These are phyloP conservation scores for Gardenia jasminoides DNA, from an alignment of 257 asterid genomes.

Conservation along the genomic window DNA sequence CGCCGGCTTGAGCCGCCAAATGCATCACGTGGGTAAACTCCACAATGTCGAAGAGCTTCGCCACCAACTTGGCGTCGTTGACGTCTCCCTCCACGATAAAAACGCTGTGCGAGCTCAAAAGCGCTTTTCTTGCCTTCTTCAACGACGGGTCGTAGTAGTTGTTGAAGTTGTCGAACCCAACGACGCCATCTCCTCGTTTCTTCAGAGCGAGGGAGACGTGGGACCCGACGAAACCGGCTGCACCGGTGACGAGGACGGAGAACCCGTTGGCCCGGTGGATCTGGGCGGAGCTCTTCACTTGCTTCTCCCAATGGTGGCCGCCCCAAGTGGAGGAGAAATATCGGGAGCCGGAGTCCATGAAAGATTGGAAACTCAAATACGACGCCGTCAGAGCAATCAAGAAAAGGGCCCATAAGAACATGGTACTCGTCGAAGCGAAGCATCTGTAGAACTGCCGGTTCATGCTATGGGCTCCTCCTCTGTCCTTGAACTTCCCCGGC, in stretches of 20 bases:
- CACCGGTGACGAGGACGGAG: slow-evolving; percentile 80
- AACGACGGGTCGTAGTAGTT: slow-evolving; percentile 55
- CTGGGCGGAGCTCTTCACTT: slow-evolving; percentile 52
- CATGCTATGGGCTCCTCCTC: slow-evolving; percentile 37
- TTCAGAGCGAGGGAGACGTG: slow-evolving; percentile 67
- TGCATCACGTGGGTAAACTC: slow-evolving; percentile 73
- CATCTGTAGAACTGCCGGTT: slow-evolving; percentile 66
- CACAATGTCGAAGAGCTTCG: slow-evolving; percentile 53
- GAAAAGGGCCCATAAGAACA: slow-evolving; percentile 76
- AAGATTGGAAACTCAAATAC: slow-evolving; percentile 64
- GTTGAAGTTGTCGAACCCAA: slow-evolving; percentile 74
- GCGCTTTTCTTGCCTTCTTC: slow-evolving; percentile 41
- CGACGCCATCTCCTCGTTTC: slow-evolving; percentile 88
- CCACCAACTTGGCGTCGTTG: slow-evolving; percentile 52
- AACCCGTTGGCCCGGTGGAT: slow-evolving; percentile 56
- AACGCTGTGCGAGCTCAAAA: slow-evolving; percentile 28
- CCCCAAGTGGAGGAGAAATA: slow-evolving; percentile 66
- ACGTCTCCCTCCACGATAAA: slow-evolving; percentile 60
- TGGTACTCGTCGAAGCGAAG: slow-evolving; percentile 71
- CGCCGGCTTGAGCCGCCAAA: slow-evolving; percentile 88
- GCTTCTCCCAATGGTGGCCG: slow-evolving; percentile 58
- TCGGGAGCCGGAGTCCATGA: slow-evolving; percentile 49
- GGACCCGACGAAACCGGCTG: slow-evolving; percentile 77
- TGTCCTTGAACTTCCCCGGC: slow-evolving; percentile 70
- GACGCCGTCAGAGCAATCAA: slow-evolving; percentile 67